These are phyloP conservation scores for Diaporthe nobilis DNA, from an alignment of 2,329 filamentous ascomycete genomes.

Conservation along the genomic window DNA sequence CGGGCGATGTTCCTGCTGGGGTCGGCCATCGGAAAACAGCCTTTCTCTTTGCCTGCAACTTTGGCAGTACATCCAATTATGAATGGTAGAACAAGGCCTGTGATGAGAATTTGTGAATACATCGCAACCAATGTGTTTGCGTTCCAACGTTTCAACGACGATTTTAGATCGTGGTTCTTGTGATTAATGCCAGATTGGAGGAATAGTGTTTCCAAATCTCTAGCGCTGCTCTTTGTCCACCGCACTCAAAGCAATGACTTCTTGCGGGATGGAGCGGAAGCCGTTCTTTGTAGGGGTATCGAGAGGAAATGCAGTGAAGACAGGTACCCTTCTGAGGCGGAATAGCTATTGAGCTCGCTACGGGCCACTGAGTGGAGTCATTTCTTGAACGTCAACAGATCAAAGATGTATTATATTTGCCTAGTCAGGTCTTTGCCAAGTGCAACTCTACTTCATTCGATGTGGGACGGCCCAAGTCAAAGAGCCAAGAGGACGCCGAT, in stretches of 20 bases:
- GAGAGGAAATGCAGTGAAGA: background rate
- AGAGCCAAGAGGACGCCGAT: no score
- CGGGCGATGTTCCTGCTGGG: background rate
- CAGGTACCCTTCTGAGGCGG: background rate
- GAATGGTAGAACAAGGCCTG: background rate
- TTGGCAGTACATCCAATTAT: background rate
- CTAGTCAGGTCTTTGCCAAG: no score
- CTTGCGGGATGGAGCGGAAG: background rate
- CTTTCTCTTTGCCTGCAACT: background rate
- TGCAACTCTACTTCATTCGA: no score
- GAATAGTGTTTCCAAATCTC: background rate
- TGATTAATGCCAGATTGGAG: background rate
- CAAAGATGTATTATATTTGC: no score
- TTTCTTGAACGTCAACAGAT: no score
- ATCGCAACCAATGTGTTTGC: background rate
- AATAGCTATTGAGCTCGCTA: background rate
- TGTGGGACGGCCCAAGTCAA: no score
- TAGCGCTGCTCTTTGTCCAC: background rate
- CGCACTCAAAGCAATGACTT: background rate
- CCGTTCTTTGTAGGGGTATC: background rate
- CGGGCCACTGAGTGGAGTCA: no score
- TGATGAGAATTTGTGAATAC: background rate
- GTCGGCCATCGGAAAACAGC: background rate
- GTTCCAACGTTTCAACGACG: background rate
- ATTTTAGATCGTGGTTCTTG: no score